phyloP scores from a whole-genome alignment of 2,329 filamentous ascomycete genomes.

The Stachybotrys chlorohalonatus region DNA sequence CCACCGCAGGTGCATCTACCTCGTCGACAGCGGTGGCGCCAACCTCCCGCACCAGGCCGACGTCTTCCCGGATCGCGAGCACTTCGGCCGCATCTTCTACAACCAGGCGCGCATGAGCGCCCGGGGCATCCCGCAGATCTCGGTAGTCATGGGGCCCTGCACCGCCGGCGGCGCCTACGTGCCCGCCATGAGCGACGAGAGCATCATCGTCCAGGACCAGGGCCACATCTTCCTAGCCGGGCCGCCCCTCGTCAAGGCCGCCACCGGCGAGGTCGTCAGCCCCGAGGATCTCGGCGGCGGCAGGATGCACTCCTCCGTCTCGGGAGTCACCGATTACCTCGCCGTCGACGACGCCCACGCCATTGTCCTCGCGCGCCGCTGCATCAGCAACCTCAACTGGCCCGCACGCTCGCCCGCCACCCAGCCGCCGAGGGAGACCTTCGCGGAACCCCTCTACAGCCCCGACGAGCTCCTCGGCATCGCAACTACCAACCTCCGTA shows the following conservation, averaged over 20 bases:
- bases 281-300: conserved; percentile 89
- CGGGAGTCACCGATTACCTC: conserved; percentile 90
- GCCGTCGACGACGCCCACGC: conserved; percentile 93
- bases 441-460: conserved; percentile 71
- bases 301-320: conserved; percentile 79
- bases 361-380: conserved; percentile 73
- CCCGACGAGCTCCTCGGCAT: conserved; percentile 77
- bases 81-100: conserved; percentile 97
- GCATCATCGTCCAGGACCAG: conserved; percentile 89
- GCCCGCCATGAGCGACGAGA: conserved; percentile 94
- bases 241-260: conserved; percentile 88
- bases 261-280: conserved; percentile 84
- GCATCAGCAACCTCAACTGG: conserved; percentile 85
- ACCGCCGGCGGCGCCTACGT: conserved; percentile 95
- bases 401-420: conserved; percentile 39
- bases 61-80: conserved; percentile 89
- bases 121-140: conserved; percentile 81
- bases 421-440: conserved; percentile 30
- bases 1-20: conserved; percentile 68
- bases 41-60: conserved; percentile 93
- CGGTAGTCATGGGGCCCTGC: conserved; percentile 95
- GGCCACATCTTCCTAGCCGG: conserved; percentile 97
- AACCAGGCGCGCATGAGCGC: conserved; percentile 94
- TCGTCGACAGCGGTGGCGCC: conserved; percentile 91
- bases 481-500: conserved; percentile 80